Evolutionary conservation across 306 rosid species (phyloP), one percentile per base, ranked within the genome.

Genomic region (Mimosa pudica): DNA sequence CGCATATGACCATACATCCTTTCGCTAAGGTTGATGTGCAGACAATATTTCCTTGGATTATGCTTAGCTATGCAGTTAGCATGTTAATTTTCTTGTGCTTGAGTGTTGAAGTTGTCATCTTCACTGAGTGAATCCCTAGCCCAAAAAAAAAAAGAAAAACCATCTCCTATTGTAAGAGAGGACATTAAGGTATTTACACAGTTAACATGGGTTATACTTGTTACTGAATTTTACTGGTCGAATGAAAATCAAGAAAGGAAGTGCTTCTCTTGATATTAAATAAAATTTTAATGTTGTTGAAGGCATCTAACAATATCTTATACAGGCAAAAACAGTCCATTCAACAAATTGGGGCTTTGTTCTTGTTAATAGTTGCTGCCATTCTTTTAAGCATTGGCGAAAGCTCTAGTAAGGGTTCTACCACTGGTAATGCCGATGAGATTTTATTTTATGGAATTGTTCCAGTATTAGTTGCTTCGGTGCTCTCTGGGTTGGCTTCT

Each of bases 401-500:
- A 90, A 95, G 99, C 70, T 91, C 99, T 71, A 83, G 87, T 55
- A 93, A 91, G 84, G 91, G 89, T 70, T 83, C 96, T 51, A 49
- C 79, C 33, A 69, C 84, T 74, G 81, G 79, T 72, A 87, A 83
- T 79, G 35, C 94, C n/a, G 96, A 93, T 84, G 94, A 89, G 78
- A 84, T 84, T 84, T 82, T 91, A 77, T 93, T 90, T 82, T 83
- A 90, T 81, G 99, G 99, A 82, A 91, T 96, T 78, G 41, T 96
- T 82, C 99, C 99, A 11, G 92, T 96, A 81, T 85, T 96, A 85
- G 86, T 88, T 82, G 97, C 96, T 47, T 96, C 99, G 51, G 88
- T 96, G 63, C 99, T 95, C 74, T 95, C 99, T 13, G 99, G 99
- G 64, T 83, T 96, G 80, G 98, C 99, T 78, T 95, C 99, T 79